phyloP scores from a whole-genome alignment of 148 eudicot genomes.

The Euryodendron excelsum region DNA sequence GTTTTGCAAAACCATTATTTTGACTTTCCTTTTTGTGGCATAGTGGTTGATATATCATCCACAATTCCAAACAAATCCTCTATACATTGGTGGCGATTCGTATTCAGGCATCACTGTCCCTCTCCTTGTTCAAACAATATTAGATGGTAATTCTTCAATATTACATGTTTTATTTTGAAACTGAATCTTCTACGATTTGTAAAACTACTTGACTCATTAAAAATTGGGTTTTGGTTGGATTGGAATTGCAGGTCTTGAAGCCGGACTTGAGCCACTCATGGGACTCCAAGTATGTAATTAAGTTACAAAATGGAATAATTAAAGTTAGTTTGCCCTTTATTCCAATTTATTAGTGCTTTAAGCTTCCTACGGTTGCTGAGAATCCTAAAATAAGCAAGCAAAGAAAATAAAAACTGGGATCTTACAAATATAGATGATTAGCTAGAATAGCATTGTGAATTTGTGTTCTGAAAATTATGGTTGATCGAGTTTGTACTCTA shows the following conservation, averaged over 20 bases:
- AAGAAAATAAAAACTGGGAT: too few relatives aligned
- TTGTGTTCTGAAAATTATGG: not conserved
- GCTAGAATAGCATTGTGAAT: not conserved
- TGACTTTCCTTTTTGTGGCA: not conserved
- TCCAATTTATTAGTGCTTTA: not conserved
- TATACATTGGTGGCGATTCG: constrained; percentile 31
- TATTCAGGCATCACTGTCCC: constrained; percentile 31
- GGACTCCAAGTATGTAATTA: not conserved
- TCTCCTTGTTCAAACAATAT: constrained; percentile 18
- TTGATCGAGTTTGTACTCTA: not conserved
- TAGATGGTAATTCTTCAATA: constrained; percentile 24
- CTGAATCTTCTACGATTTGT: too few relatives aligned
- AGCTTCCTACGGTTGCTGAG: not conserved
- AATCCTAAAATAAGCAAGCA: too few relatives aligned
- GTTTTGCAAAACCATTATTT: not conserved
- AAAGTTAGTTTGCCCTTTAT: not conserved
- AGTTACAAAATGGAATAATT: not conserved
- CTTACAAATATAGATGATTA: too few relatives aligned
- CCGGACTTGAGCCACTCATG: not conserved
- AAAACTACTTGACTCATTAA: not conserved
- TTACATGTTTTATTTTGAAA: too few relatives aligned
- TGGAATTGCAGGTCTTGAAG: constrained; percentile 6
- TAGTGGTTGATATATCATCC: constrained; percentile 26
- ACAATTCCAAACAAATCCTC: constrained; percentile 18
- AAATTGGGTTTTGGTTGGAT: not conserved